Evolutionary conservation across 139 green algal species (phyloP).

Genomic region (Chlamydomonas applanata): DNA sequence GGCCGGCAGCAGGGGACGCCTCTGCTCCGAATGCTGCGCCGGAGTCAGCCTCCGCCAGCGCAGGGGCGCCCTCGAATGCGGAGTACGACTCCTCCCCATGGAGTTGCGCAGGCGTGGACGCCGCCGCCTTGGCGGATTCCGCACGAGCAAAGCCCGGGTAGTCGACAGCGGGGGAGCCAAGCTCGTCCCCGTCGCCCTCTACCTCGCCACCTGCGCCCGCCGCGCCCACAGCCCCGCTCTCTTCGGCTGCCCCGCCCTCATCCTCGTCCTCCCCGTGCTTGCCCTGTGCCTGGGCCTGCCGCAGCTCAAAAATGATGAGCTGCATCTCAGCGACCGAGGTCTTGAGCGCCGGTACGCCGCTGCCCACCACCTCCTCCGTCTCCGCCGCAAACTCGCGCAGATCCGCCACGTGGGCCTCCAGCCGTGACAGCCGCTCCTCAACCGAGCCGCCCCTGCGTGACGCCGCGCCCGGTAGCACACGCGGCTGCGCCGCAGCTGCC

Average conservation of each 20-base stretch:
- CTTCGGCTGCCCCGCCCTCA: background rate
- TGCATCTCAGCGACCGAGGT: background rate
- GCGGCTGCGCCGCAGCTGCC: background rate
- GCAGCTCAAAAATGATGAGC: constrained; percentile 12
- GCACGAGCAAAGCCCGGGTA: no score
- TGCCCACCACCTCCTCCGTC: background rate
- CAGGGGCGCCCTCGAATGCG: background rate
- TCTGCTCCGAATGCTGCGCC: background rate
- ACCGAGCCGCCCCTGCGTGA: no score
- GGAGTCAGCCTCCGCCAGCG: background rate
- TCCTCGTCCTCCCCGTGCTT: background rate
- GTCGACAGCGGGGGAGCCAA: no score
- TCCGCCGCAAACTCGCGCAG: constrained; percentile 4
- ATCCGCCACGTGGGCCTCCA: background rate
- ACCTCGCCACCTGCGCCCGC: background rate
- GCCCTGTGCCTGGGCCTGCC: background rate
- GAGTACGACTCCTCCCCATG: background rate
- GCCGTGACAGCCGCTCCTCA: background rate
- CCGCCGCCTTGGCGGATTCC: no score
- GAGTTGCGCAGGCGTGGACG: background rate
- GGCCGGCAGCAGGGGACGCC: no score
- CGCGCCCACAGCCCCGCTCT: background rate
- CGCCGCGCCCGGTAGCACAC: background rate
- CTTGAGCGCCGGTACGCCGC: background rate
- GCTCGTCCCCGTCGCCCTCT: no score